Evolutionary conservation across 2,329 filamentous ascomycete species (phyloP), one percentile per base, ranked within the genome.

Genomic region (Hymenoscyphus albidus): DNA sequence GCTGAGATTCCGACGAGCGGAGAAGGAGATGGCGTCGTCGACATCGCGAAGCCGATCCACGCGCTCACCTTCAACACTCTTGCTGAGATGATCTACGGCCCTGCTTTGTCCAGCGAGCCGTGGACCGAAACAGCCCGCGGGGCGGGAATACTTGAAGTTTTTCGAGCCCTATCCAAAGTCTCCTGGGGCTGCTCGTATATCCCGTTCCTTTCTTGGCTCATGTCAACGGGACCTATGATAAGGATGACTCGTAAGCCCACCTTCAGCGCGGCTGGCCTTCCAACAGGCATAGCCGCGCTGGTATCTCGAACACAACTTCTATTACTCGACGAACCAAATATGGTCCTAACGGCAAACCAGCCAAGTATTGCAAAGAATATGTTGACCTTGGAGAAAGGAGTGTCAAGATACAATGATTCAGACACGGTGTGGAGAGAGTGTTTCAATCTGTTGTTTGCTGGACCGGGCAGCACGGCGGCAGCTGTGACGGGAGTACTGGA

Each of bases 51-150:
- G 5, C 51, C 59, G 5, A 18, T 62, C 2, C 63, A 64, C 14
- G 48, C 32, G n/a, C 42, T 64, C 22, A 62, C 63, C 2, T 64
- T 64, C 54, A 62, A 64, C 58, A 62, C 63, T 38, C 22, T 62
- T 32, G 27, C 55, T n/a, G 63, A 62, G 51, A 42, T 59, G 14
- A 58, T 64, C 39, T 64, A 58, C 31, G 63, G 63, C 2, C 59
- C 59, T 5, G 40, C 59, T 7, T 54, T 64, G n/a, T 58, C 48
- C 48, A 12, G 18, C 2, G 27, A 54, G 22, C 54, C 63, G 31
- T 64, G 59, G 42, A 42, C 39, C 14, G 58, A 51, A 32, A 60
- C 18, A 4, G 22, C 48, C 2, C 13, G 18, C 13, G 48, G 48
- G 10, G 48, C 22, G 7, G 48, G 48, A 27, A 22, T 54, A 27